Evolutionary conservation across 176 grass and related monocot species (phyloP).

Genomic region (Musa beccarii): DNA sequence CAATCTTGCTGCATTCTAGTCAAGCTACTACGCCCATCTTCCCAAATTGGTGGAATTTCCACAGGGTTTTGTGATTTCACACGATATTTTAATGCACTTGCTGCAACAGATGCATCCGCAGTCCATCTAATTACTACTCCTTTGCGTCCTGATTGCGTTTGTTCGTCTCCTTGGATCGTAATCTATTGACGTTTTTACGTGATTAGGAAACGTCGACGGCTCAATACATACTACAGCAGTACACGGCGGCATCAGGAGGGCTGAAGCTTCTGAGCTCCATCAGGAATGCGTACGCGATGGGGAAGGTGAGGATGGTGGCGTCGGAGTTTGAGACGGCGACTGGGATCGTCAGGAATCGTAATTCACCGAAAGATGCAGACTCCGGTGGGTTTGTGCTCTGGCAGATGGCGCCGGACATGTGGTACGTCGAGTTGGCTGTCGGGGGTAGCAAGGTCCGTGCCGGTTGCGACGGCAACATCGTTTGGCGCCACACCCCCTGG

Average conservation of each 20-base stretch:
- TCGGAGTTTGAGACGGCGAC: slow-evolving; percentile 4
- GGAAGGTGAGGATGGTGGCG: background rate
- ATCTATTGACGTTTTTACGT: background rate
- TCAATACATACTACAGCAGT: slow-evolving; percentile 4
- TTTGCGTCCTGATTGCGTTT: background rate
- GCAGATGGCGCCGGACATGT: background rate
- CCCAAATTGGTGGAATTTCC: background rate
- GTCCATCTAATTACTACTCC: background rate
- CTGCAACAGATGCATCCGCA: background rate
- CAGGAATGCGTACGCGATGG: background rate
- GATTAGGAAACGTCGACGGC: background rate
- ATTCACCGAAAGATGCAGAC: background rate
- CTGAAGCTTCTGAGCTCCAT: background rate
- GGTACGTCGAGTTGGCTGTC: background rate
- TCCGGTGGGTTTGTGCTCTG: slow-evolving; percentile 1
- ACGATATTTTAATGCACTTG: background rate
- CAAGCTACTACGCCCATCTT: too few relatives aligned
- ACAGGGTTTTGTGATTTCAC: background rate
- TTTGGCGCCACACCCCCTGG: background rate
- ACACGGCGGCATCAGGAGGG: background rate
- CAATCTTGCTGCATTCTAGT: background rate
- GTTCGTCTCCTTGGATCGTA: background rate
- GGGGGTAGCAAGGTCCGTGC: background rate
- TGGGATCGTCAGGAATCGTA: background rate
- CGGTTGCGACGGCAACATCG: background rate